These are phyloP conservation scores for Syzygium aqueum DNA, from an alignment of 345 rosid genomes.

Conservation along the genomic window DNA sequence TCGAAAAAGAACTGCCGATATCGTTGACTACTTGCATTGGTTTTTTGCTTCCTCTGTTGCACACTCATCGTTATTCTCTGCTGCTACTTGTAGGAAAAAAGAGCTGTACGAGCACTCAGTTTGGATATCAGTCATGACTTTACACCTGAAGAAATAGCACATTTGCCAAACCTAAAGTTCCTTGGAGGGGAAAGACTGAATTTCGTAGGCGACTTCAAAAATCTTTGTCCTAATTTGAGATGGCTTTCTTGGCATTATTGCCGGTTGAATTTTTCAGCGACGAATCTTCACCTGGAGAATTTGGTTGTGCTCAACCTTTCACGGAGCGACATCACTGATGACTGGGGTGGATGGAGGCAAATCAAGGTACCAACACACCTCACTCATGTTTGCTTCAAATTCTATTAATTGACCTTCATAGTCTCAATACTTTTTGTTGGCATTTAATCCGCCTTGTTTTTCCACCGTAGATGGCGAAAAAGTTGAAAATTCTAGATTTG, in stretches of 20 bases:
- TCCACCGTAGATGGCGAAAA: fast-evolving
- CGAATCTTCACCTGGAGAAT: background rate
- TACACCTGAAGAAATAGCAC: fast-evolving
- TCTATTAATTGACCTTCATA: fast-evolving
- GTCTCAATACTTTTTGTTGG: fast-evolving
- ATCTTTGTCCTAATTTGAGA: background rate
- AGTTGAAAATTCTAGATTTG: background rate
- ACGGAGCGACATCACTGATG: fast-evolving
- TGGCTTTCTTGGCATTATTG: background rate
- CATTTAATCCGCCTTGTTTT: fast-evolving
- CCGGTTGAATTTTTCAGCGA: fast-evolving
- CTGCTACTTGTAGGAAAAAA: fast-evolving
- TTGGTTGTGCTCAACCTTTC: background rate
- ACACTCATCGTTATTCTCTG: background rate
- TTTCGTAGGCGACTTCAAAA: background rate
- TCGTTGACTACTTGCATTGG: background rate
- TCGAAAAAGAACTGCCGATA: background rate
- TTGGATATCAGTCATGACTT: background rate
- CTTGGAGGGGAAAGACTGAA: fast-evolving
- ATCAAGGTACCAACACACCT: background rate
- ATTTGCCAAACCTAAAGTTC: background rate
- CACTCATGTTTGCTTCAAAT: fast-evolving
- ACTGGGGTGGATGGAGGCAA: background rate
- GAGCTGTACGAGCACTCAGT: fast-evolving
- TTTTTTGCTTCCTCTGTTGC: background rate